phyloP scores from a whole-genome alignment of 805 yeast species.

The Komagataella pastoris region DNA sequence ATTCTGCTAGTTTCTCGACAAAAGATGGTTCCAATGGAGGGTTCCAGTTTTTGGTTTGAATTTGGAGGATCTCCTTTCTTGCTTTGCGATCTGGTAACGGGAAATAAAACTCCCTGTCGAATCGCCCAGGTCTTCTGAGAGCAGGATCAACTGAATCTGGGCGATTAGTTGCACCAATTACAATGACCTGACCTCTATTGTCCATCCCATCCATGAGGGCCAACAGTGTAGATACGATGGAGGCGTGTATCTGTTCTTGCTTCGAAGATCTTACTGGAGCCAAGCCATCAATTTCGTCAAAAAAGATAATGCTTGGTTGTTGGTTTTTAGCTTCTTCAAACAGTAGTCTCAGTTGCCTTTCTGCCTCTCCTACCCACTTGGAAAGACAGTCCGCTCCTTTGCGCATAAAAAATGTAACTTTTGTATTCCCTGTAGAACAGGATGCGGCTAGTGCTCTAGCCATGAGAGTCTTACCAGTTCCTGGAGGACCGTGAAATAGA shows the following conservation, averaged over 20 bases:
- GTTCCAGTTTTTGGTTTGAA: constrained; percentile 84
- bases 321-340: constrained; percentile 95
- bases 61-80: constrained; percentile 62
- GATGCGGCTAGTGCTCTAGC: constrained; percentile 96
- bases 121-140: constrained; percentile 89
- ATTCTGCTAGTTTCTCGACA: constrained; percentile 50
- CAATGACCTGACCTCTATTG: constrained; percentile 94
- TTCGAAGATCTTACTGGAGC: constrained; percentile 97
- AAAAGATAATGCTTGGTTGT: constrained; percentile 92
- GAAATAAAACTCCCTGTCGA: constrained; percentile 93
- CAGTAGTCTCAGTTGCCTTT: constrained; percentile 76
- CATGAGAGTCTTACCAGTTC: constrained; percentile 97
- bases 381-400: constrained; percentile 96
- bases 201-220: constrained; percentile 99
- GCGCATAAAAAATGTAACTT: constrained; percentile 93
- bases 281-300: constrained; percentile 95
- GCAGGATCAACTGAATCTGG: constrained; percentile 99
- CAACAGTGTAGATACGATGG: constrained; percentile 86
- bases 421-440: constrained; percentile 71
- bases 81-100: constrained; percentile 81
- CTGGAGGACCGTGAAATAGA: constrained; percentile 96
- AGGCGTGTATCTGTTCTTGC: constrained; percentile 97
- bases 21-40: constrained; percentile 54
- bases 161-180: constrained; percentile 94
- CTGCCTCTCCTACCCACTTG: constrained; percentile 99